Percentiles rank a stretch among this genome's conserved stretches.
These are phyloP conservation scores for Chlamydomonas sphaeroides DNA, from an alignment of 139 green algal species.

Conservation along the genomic window DNA sequence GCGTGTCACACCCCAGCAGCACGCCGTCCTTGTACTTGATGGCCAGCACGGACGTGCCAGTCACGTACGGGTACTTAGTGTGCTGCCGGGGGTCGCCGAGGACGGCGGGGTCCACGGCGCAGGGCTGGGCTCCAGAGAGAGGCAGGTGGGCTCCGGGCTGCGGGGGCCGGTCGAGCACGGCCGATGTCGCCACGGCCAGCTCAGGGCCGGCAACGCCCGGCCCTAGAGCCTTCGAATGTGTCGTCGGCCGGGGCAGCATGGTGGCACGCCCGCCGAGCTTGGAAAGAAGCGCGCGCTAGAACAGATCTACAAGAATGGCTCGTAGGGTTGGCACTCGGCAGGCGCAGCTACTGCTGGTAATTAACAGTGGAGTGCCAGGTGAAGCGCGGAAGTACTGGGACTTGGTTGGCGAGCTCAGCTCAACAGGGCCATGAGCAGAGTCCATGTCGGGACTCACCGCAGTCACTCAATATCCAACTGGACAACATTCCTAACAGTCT, in stretches of 20 bases:
- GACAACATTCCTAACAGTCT: too few species aligned
- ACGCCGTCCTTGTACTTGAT: conserved; percentile 97
- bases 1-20: conserved; percentile 92
- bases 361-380: too few species aligned
- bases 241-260: conserved; percentile 49
- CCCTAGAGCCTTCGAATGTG: conserved; percentile 76
- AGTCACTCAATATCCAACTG: too few species aligned
- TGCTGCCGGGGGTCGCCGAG: conserved; percentile 44
- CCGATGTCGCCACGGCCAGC: conserved; percentile 66
- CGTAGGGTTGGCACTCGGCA: too few species aligned
- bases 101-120: conserved; percentile 74
- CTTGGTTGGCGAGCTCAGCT: too few species aligned
- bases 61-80: conserved; percentile 94
- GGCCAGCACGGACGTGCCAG: conserved; percentile 92
- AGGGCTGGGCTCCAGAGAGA: conserved; percentile 68
- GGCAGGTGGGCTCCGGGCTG: conserved; percentile 57
- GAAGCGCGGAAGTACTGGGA: too few species aligned
- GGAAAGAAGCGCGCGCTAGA: too few species aligned
- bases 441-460: too few species aligned
- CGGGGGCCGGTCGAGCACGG: conserved; percentile 50
- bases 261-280: too few species aligned
- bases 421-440: too few species aligned
- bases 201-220: conserved; percentile 79
- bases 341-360: too few species aligned
- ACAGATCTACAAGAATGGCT: too few species aligned